Evolutionary conservation across 2,329 filamentous ascomycete genomes (phyloP).

Genomic region (Helminthosporium solani): DNA sequence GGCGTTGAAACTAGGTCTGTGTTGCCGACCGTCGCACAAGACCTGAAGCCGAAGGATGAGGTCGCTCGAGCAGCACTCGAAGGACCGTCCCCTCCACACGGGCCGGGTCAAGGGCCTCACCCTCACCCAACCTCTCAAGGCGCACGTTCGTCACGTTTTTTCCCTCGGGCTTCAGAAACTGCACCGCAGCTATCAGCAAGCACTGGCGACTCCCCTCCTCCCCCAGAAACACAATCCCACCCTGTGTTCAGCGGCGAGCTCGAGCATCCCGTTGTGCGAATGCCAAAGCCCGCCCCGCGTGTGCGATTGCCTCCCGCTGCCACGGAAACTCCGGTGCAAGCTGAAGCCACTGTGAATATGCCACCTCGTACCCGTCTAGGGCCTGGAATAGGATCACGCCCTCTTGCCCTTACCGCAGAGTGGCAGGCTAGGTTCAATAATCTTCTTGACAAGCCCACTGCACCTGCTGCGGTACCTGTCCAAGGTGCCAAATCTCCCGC

Average conservation of each 20-base stretch:
- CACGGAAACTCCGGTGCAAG: slow-evolving; percentile 38
- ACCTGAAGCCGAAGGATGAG: slow-evolving; percentile 33
- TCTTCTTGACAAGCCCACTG: slow-evolving; percentile 63
- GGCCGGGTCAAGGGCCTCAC: slow-evolving; percentile 20
- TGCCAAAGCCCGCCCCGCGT: slow-evolving; percentile 70
- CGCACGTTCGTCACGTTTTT: slow-evolving; percentile 41
- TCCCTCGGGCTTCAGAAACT: slow-evolving; percentile 33
- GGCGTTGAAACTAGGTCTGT: slow-evolving; percentile 19
- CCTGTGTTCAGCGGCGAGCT: slow-evolving; percentile 70
- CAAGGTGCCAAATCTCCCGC: slow-evolving; percentile 21
- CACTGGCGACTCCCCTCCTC: slow-evolving; percentile 48
- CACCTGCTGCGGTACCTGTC: slow-evolving; percentile 8
- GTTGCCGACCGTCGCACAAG: slow-evolving; percentile 10
- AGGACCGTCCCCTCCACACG: slow-evolving; percentile 22
- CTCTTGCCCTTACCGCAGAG: slow-evolving; percentile 47
- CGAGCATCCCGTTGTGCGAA: slow-evolving; percentile 65
- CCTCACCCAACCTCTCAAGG: slow-evolving; percentile 27
- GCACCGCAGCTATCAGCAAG: slow-evolving; percentile 19
- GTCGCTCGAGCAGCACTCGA: slow-evolving; percentile 23
- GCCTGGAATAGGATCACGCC: slow-evolving; percentile 36
- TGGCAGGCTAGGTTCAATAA: slow-evolving; percentile 88
- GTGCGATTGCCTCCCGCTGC: slow-evolving; percentile 74
- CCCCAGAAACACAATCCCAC: slow-evolving; percentile 71
- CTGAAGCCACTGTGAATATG: slow-evolving; percentile 45
- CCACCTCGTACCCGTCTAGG: slow-evolving; percentile 30